Percentiles rank a stretch among this genome's conserved stretches.
phyloP scores from a whole-genome alignment of 495 filamentous ascomycete species.

The Penicillium atrosanguineum region DNA sequence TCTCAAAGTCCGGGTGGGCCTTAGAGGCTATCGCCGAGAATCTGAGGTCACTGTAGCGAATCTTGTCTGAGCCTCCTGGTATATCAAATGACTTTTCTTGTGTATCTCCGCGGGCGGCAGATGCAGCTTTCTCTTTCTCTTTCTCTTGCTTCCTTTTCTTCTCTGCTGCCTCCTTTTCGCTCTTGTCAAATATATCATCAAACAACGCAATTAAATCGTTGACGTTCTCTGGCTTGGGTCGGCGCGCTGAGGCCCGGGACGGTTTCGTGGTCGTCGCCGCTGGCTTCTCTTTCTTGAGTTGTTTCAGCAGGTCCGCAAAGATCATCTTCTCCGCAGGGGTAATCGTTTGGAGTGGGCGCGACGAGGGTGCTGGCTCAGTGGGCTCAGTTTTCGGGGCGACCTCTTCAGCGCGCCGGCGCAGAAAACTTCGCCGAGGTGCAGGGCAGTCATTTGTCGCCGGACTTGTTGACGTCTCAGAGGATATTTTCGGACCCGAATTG shows the following conservation, averaged over 20 bases:
- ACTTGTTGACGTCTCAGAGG: conserved; percentile 1
- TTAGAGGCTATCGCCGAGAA: conserved; percentile 18
- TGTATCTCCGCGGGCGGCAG: not conserved
- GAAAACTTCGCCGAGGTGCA: conserved; percentile 22
- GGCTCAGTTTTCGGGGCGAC: not conserved
- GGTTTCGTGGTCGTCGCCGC: not conserved
- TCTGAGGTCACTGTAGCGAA: conserved; percentile 19
- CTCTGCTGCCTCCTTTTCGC: conserved; percentile 6
- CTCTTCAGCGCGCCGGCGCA: conserved; percentile 25
- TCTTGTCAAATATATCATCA: conserved; percentile 24
- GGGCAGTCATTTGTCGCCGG: not conserved
- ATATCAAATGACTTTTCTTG: not conserved
- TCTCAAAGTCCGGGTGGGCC: conserved; percentile 1
- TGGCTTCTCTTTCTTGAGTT: conserved; percentile 14
- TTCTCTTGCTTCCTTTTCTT: not conserved
- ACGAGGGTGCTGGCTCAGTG: conserved; percentile 1
- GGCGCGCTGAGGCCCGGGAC: not conserved
- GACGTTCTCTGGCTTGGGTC: conserved; percentile 19
- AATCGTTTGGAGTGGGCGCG: conserved; percentile 13
- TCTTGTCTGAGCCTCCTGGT: conserved; percentile 1
- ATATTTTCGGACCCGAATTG: not conserved
- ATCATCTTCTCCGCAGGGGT: conserved; percentile 26
- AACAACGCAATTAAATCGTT: conserved; percentile 31
- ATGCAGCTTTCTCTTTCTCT: not conserved
- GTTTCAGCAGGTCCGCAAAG: conserved; percentile 27